Conservation (phyloP, 257 asterid species). For the Agastache rugosa region DNA sequence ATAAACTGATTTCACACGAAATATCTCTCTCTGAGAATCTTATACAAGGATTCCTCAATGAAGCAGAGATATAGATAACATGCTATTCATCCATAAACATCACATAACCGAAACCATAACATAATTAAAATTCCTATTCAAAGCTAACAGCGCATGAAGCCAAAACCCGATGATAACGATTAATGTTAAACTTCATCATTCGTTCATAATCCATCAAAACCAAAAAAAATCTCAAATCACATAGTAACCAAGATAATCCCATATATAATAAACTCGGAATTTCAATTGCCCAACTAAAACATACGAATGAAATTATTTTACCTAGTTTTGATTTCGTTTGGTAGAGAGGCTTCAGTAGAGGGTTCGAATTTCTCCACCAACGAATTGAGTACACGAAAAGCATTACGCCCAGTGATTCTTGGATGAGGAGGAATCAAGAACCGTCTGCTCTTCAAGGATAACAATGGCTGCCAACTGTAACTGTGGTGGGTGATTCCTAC, state of each 20-base stretch:
- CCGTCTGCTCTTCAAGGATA: constrained; percentile 29
- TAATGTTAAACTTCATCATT: background rate
- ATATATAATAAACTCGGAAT: background rate
- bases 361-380: constrained; percentile 41
- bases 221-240: background rate
- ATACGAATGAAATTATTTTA: constrained; percentile 17
- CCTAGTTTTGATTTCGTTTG: constrained; percentile 56
- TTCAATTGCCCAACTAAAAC: background rate
- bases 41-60: background rate
- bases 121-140: background rate
- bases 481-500: constrained; percentile 39
- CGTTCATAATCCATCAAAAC: background rate
- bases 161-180: constrained; percentile 4
- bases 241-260: background rate
- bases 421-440: constrained; percentile 31
- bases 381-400: constrained; percentile 44
- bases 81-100: background rate
- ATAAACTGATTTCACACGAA: background rate
- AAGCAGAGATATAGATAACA: too few relatives aligned
- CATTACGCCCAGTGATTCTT: constrained; percentile 32
- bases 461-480: constrained; percentile 25
- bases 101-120: background rate
- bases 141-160: constrained; percentile 8
- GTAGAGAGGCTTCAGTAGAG: constrained; percentile 37
- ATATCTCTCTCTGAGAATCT: background rate